phyloP scores from a whole-genome alignment of 1,284 basidiomycete genomes.

The Inonotus obliquus region DNA sequence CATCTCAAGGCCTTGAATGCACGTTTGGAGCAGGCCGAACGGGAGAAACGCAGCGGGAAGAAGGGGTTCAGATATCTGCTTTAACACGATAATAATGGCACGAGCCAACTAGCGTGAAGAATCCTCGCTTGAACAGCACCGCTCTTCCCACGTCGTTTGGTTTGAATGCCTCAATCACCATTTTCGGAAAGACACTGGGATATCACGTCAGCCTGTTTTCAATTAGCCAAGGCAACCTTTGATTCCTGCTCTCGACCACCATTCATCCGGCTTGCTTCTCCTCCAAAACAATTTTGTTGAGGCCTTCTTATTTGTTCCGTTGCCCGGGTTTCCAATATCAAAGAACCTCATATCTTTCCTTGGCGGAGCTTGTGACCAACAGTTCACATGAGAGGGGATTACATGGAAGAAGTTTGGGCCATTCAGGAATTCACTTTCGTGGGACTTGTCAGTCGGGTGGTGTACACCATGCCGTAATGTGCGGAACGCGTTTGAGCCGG shows the following conservation, averaged over 20 bases:
- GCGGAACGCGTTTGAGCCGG: not conserved
- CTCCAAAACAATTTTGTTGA: not conserved
- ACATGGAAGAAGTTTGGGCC: not conserved
- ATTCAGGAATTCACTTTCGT: not conserved
- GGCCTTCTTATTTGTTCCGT: not conserved
- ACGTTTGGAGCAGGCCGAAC: conserved; percentile 29
- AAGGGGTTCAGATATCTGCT: conserved; percentile 31
- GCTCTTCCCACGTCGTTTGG: too few relatives aligned
- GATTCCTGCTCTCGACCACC: too few relatives aligned
- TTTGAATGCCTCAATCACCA: too few relatives aligned
- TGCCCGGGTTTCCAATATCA: not conserved
- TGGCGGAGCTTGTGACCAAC: not conserved
- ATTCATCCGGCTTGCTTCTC: not conserved
- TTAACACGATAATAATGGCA: conserved; percentile 5
- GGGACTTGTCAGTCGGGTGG: not conserved
- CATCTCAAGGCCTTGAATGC: conserved; percentile 35
- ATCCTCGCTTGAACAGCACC: too few relatives aligned
- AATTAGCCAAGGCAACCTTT: not conserved
- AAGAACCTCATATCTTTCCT: not conserved
- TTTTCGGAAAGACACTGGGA: too few relatives aligned
- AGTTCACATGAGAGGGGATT: not conserved
- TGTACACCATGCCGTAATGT: not conserved
- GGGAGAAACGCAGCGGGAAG: conserved; percentile 23
- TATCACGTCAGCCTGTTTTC: not conserved
- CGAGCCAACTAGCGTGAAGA: too few relatives aligned